Percentiles rank a stretch among this genome's conserved stretches.
These are phyloP conservation scores for Lachancea lanzarotensis DNA, from an alignment of 805 yeast species.

Conservation along the genomic window DNA sequence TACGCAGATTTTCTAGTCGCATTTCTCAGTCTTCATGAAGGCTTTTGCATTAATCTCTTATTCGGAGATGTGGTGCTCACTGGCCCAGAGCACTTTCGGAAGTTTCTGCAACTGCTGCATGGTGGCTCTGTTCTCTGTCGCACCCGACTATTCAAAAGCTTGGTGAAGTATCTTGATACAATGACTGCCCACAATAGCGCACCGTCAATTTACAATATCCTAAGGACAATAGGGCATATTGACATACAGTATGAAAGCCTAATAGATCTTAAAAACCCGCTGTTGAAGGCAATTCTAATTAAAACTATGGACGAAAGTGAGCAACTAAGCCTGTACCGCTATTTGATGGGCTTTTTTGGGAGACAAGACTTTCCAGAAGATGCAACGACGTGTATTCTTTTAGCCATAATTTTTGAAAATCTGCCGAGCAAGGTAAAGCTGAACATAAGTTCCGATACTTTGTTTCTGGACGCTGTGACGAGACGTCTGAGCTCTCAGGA, in stretches of 20 bases:
- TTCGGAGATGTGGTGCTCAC: conserved; percentile 18
- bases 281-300: conserved; percentile 17
- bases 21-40: conserved; percentile 5
- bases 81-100: conserved; percentile 6
- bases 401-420: conserved; percentile 13
- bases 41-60: conserved; percentile 11
- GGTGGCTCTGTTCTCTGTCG: conserved; percentile 13
- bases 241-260: conserved; percentile 11
- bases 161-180: conserved; percentile 20
- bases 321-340: conserved; percentile 1
- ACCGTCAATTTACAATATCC: conserved; percentile 8
- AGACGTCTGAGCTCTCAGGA: conserved; percentile 22
- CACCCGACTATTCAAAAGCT: conserved; percentile 13
- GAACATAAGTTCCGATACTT: conserved; percentile 13
- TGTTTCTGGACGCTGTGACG: conserved; percentile 27
- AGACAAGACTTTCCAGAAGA: conserved; percentile 14
- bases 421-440: conserved; percentile 9
- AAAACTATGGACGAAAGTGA: conserved; percentile 8
- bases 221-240: conserved; percentile 11
- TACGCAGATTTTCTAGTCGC: conserved; percentile 7
- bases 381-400: conserved; percentile 18
- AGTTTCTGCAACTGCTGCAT: conserved; percentile 10
- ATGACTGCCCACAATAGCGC: conserved; percentile 8
- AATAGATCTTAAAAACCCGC: conserved; percentile 12
- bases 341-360: conserved; percentile 1